phyloP scores from a whole-genome alignment of 1,284 basidiomycete genomes.

The Hemileia vastatrix region DNA sequence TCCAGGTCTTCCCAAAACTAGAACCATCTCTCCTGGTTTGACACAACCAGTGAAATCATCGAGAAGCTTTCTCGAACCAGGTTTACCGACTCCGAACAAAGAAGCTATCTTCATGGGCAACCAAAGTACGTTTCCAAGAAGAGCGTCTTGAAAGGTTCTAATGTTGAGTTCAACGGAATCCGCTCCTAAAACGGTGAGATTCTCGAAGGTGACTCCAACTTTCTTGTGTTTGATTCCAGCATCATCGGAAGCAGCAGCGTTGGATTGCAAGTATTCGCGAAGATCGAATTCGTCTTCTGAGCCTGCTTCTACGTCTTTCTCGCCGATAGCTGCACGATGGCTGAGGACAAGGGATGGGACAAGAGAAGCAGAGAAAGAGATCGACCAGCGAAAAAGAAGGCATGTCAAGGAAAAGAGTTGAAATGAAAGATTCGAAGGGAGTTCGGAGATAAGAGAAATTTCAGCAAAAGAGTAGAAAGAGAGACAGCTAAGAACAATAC shows the following conservation, averaged over 20 bases:
- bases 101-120: conserved; percentile 48
- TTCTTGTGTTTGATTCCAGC: conserved; percentile 1
- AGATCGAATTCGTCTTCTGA: conserved; percentile 26
- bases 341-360: not conserved
- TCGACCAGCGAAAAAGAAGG: too few relatives aligned
- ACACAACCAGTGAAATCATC: conserved; percentile 9
- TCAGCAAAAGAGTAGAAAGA: too few relatives aligned
- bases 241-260: conserved; percentile 18
- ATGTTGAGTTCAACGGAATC: conserved; percentile 51
- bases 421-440: not conserved
- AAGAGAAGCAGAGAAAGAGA: too few relatives aligned
- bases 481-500: too few relatives aligned
- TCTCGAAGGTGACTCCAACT: conserved; percentile 63
- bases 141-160: conserved; percentile 52
- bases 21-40: conserved; percentile 24
- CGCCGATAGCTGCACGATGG: not conserved
- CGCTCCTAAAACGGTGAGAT: conserved; percentile 61
- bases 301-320: conserved; percentile 23
- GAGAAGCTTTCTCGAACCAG: conserved; percentile 17
- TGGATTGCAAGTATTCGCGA: conserved; percentile 24
- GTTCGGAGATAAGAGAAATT: not conserved
- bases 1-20: conserved; percentile 14
- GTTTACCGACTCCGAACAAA: conserved; percentile 33
- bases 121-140: conserved; percentile 52
- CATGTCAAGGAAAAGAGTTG: too few relatives aligned